phyloP scores from a whole-genome alignment of 176 grass and related monocot species.

The barley (Hordeum vulgare) region MorexV3_pseudomolecules_assembly NC_058524.1:58669108-58669607 shows the following conservation, averaged over 20 bases:
- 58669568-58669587: too few relatives aligned
- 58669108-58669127: not conserved
- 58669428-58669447: too few relatives aligned
- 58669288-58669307: constrained; percentile 14
- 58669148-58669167: not conserved
- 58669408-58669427: too few relatives aligned
- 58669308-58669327: constrained; percentile 2
- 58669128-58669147: not conserved
- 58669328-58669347: constrained; percentile 25
- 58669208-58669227: constrained; percentile 1
- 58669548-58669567: not conserved
- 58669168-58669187: too few relatives aligned
- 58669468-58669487: too few relatives aligned
- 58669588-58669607: too few relatives aligned
- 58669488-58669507: not conserved
- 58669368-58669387: not conserved
- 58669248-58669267: not conserved
- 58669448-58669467: too few relatives aligned
- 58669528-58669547: not conserved
- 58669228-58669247: not conserved
- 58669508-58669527: constrained; percentile 19
- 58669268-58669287: not conserved
- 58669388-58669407: not conserved
- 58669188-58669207: not conserved
- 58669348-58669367: constrained; percentile 15